These are phyloP conservation scores for Venturia aucupariae DNA, from an alignment of 2,329 filamentous ascomycete genomes.

Conservation along the genomic window DNA sequence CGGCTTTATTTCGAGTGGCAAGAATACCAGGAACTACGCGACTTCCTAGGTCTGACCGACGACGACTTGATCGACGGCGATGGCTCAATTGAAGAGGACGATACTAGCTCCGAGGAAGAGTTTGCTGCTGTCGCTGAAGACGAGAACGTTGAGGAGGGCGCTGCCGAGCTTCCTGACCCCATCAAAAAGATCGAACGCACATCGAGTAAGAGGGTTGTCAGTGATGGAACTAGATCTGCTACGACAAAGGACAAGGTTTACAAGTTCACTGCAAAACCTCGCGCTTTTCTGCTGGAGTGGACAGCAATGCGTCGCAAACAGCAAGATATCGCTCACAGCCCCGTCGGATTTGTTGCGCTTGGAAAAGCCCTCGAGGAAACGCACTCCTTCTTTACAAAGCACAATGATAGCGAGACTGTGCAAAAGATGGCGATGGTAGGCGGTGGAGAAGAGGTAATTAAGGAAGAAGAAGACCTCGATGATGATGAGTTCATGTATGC, in stretches of 20 bases:
- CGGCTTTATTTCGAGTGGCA: slow-evolving; percentile 49
- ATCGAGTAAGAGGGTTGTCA: neutral
- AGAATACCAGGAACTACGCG: slow-evolving; percentile 27
- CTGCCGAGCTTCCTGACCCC: too few species aligned
- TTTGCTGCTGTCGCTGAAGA: neutral
- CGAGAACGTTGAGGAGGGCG: neutral
- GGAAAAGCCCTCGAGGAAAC: slow-evolving; percentile 39
- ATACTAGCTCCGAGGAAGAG: neutral
- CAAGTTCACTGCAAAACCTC: slow-evolving; percentile 23
- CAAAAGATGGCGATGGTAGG: neutral
- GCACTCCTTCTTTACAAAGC: slow-evolving; percentile 43
- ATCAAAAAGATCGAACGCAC: too few species aligned
- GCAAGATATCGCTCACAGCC: slow-evolving; percentile 50
- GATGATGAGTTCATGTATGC: slow-evolving; percentile 2
- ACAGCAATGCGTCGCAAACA: slow-evolving; percentile 44
- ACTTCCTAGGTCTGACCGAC: neutral
- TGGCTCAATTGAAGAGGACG: neutral
- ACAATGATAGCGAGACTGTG: neutral
- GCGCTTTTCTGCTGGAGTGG: slow-evolving; percentile 49
- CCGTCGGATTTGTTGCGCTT: slow-evolving; percentile 49
- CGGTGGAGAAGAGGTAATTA: neutral
- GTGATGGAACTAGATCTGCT: neutral
- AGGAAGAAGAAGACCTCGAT: slow-evolving; percentile 4
- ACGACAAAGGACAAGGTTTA: neutral
- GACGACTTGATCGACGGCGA: neutral